Percentiles rank a stretch among this genome's conserved stretches.
Conservation (phyloP, 176 grass and related monocot species). For the Eragrostis nindensis region DNA sequence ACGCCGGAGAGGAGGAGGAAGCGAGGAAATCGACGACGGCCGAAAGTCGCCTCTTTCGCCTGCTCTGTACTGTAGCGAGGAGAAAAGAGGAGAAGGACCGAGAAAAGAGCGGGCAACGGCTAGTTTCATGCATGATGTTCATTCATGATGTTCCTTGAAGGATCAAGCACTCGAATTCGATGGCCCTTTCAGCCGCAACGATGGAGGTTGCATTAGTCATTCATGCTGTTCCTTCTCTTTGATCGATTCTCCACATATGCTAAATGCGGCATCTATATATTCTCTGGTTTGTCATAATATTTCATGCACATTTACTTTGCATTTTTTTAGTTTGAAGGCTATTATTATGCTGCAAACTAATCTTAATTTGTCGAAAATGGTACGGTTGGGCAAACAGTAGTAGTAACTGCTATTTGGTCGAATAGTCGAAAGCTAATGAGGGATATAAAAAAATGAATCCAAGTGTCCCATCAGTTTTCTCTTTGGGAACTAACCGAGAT, state of each 20-base stretch:
- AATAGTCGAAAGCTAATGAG: slow-evolving; percentile 1
- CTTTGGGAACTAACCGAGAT: slow-evolving; percentile 55
- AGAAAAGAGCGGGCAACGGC: no score
- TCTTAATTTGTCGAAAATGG: neutral
- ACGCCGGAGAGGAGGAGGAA: no score
- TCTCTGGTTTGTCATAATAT: neutral
- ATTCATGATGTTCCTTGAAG: neutral
- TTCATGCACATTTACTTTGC: slow-evolving; percentile 17
- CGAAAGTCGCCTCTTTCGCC: no score
- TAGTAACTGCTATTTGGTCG: neutral
- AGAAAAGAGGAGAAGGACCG: no score
- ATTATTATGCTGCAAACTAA: neutral
- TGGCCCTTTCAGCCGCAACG: neutral
- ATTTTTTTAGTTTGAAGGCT: neutral
- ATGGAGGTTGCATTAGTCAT: neutral
- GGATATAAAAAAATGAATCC: slow-evolving; percentile 2
- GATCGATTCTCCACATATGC: neutral
- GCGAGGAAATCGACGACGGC: no score
- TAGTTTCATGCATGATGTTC: no score
- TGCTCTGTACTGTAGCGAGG: no score
- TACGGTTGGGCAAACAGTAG: neutral
- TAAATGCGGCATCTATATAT: neutral
- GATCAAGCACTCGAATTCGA: neutral
- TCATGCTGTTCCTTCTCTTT: neutral
- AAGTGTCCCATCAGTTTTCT: slow-evolving; percentile 45